Evolutionary conservation across 768 basidiomycete species (phyloP), one percentile per base, ranked within the genome.

Genomic region (Coprinopsis strossmayeri): DNA sequence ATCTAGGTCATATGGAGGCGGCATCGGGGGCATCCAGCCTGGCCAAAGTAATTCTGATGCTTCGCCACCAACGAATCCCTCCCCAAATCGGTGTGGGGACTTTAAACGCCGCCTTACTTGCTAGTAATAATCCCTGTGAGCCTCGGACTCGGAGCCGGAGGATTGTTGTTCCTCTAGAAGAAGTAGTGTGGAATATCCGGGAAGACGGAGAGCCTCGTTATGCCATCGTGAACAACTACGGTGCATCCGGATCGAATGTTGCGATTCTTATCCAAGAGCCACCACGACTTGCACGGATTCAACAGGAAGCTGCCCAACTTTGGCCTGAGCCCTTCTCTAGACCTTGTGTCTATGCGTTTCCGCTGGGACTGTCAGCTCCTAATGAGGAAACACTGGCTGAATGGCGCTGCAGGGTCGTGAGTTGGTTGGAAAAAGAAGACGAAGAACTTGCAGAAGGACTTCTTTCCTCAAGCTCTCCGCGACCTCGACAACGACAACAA

Each of bases 1-100:
- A 87, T 57, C 76, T 87, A 20, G 86, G 87, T 0, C 87, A 89
- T 57, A 66, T 83, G 2, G 87, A 87, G 58, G 83, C 84, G 1
- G 85, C 86, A 11, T 87, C 85, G 10, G 86, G 87, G 1, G 76
- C 80, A 3, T 81, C 82, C 5, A 76, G 84, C 15, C 71, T 89
- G 3, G 83, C 79, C 5, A 89, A 89, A 51, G 64, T 87, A 34
- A 60, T 88, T 25, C 65, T 88, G 40, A 87, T 88, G 87, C 53
- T 88, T 28, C 69, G 63, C 21, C 69, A 82, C 32, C 60, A 64
- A 17, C 57, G 58, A 5, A 82, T 89, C 38, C 85, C 85, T 9
- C 69, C 65, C 26, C 77, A 79, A 48, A 79, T 86, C 35, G 83
- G 79, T 0, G 59, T 84, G 24, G 63, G 68, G 51, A 70, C 63